Evolutionary conservation across 768 basidiomycete species (phyloP).

Genomic region (Gymnopilus junonius): DNA sequence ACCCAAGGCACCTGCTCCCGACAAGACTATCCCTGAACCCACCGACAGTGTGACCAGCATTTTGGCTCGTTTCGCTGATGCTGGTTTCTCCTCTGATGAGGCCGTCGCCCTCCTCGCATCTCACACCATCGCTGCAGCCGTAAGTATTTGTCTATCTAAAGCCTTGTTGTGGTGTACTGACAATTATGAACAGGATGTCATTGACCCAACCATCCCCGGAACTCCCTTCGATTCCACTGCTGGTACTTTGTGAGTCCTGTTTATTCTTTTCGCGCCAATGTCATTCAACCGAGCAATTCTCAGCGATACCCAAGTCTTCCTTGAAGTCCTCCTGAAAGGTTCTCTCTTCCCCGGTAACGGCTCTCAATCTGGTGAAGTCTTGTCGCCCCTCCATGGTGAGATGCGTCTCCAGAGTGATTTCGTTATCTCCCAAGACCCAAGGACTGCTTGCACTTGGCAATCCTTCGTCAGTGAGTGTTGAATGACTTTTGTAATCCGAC

Average conservation of each 20-base stretch:
- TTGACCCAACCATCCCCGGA: slow-evolving; percentile 29
- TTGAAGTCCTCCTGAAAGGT: slow-evolving; percentile 38
- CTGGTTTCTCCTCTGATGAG: slow-evolving; percentile 30
- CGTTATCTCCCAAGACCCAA: slow-evolving; percentile 24
- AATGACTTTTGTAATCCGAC: neutral
- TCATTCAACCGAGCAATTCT: neutral
- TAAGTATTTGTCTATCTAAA: neutral
- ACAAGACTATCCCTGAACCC: slow-evolving; percentile 28
- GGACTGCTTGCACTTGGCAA: slow-evolving; percentile 31
- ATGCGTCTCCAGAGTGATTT: slow-evolving; percentile 30
- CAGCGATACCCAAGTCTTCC: slow-evolving; percentile 40
- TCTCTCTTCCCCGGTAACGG: slow-evolving; percentile 21
- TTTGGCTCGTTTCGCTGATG: slow-evolving; percentile 32
- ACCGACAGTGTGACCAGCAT: slow-evolving; percentile 29
- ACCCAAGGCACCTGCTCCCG: slow-evolving; percentile 25
- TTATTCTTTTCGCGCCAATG: neutral
- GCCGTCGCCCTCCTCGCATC: slow-evolving; percentile 31
- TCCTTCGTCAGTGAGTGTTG: slow-evolving; percentile 19
- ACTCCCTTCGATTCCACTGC: slow-evolving; percentile 37
- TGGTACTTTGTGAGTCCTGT: slow-evolving; percentile 14
- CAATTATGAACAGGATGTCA: slow-evolving; percentile 18
- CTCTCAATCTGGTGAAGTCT: slow-evolving; percentile 25
- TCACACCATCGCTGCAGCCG: slow-evolving; percentile 34
- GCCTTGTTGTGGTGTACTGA: neutral
- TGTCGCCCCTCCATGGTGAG: slow-evolving; percentile 26